Conservation (phyloP, 768 basidiomycete species). For the Cantharellus cinnabarinus region DNA sequence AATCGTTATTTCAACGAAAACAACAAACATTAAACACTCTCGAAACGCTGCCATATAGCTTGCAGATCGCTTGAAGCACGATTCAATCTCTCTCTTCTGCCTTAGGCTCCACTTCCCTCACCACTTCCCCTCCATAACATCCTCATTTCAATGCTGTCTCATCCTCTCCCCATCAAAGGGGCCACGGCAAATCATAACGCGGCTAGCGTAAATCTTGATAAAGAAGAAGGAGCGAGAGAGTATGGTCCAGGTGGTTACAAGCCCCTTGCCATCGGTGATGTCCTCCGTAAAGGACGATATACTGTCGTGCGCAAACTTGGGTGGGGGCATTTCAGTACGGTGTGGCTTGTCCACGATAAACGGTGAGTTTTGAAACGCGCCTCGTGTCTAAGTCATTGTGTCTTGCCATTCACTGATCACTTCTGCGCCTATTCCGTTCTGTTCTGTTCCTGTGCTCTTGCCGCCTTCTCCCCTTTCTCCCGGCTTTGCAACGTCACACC, state of each 20-base stretch:
- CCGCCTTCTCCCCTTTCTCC: constrained; percentile 5
- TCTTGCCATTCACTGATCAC: not conserved
- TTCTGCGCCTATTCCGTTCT: not conserved
- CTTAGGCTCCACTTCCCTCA: not conserved
- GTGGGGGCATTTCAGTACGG: constrained; percentile 94
- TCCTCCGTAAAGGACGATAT: constrained; percentile 73
- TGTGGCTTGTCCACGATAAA: constrained; percentile 71
- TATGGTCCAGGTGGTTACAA: constrained; percentile 23
- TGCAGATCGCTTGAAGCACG: too few species aligned
- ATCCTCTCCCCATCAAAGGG: not conserved
- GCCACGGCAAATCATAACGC: not conserved
- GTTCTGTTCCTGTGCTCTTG: not conserved
- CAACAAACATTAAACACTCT: too few species aligned
- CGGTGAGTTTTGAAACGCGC: constrained; percentile 27
- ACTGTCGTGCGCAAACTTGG: constrained; percentile 78
- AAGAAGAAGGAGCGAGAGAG: constrained; percentile 21
- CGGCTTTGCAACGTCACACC: too few species aligned
- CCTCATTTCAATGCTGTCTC: not conserved
- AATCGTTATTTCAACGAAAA: too few species aligned
- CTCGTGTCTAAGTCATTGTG: too few species aligned
- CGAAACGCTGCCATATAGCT: too few species aligned
- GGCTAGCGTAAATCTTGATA: not conserved
- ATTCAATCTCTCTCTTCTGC: not conserved
- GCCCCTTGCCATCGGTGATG: constrained; percentile 57
- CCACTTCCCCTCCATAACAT: not conserved